phyloP scores from a whole-genome alignment of 2,329 filamentous ascomycete species.

The Fonsecaea multimorphosa region DNA sequence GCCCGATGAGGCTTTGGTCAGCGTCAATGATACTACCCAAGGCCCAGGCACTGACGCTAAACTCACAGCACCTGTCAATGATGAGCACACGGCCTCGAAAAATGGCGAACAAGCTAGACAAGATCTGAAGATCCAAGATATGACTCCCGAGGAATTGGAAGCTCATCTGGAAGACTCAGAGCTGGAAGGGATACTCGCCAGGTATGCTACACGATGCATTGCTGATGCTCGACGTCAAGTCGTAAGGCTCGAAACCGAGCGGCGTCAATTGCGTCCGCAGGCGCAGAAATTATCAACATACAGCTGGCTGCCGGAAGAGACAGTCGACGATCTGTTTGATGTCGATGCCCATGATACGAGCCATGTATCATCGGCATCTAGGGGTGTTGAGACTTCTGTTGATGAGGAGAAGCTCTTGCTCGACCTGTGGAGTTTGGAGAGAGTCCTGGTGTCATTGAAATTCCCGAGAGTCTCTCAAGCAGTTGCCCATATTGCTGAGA shows the following conservation, averaged over 20 bases:
- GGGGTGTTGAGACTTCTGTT: not conserved
- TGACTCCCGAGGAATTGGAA: conserved; percentile 89
- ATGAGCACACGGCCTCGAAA: not conserved
- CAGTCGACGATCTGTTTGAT: conserved; percentile 77
- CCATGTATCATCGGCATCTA: not conserved
- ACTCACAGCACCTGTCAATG: not conserved
- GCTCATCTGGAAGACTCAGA: conserved; percentile 88
- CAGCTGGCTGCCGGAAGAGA: conserved; percentile 80
- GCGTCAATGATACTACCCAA: conserved; percentile 1
- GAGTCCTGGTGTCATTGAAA: conserved; percentile 70
- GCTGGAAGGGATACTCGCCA: conserved; percentile 85
- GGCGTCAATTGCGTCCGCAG: conserved; percentile 78
- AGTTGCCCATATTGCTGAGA: conserved; percentile 70
- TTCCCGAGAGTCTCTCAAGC: conserved; percentile 72
- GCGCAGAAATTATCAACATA: conserved; percentile 73
- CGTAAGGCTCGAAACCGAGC: conserved; percentile 80
- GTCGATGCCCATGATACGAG: conserved; percentile 46
- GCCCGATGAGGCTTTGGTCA: conserved; percentile 32
- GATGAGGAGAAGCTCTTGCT: conserved; percentile 63
- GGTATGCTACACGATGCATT: conserved; percentile 76
- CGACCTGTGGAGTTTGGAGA: conserved; percentile 83
- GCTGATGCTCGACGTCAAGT: conserved; percentile 80
- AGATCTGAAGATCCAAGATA: conserved; percentile 48
- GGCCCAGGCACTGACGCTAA: not conserved
- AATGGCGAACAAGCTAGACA: conserved; percentile 1